These are phyloP conservation scores for Rhamnella rubrinervis DNA, from an alignment of 331 rosid species.

Conservation along the genomic window DNA sequence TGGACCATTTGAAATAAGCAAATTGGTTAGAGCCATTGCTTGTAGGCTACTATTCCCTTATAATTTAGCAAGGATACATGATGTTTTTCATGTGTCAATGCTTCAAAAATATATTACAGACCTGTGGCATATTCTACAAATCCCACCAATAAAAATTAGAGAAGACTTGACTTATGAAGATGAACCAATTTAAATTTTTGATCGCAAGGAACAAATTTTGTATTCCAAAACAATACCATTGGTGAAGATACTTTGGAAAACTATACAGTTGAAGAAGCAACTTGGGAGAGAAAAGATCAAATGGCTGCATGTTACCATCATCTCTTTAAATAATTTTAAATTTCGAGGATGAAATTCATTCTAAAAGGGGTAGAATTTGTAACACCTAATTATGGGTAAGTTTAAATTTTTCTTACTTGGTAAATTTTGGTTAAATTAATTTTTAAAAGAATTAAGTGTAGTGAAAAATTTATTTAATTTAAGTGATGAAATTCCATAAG, in stretches of 20 bases:
- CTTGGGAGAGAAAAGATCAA: too few species aligned
- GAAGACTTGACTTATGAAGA: background rate
- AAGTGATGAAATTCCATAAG: too few species aligned
- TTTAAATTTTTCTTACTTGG: too few species aligned
- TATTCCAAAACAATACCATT: background rate
- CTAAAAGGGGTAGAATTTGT: too few species aligned
- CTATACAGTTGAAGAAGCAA: background rate
- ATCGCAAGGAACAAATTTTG: background rate
- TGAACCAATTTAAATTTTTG: background rate
- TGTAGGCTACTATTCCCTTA: background rate
- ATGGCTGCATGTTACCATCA: too few species aligned
- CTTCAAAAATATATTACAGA: background rate
- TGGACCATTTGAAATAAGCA: background rate
- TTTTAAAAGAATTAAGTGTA: too few species aligned
- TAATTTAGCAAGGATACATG: background rate
- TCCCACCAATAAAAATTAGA: background rate
- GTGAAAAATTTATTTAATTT: too few species aligned
- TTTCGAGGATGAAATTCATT: too few species aligned
- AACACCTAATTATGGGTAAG: too few species aligned
- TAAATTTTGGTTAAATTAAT: too few species aligned
- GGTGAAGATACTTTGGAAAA: background rate
- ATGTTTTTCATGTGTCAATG: background rate
- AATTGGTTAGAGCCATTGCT: background rate
- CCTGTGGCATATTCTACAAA: background rate
- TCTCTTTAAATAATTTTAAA: too few species aligned